Evolutionary conservation across 805 yeast species (phyloP).

Genomic region (Candida nitratophila): DNA sequence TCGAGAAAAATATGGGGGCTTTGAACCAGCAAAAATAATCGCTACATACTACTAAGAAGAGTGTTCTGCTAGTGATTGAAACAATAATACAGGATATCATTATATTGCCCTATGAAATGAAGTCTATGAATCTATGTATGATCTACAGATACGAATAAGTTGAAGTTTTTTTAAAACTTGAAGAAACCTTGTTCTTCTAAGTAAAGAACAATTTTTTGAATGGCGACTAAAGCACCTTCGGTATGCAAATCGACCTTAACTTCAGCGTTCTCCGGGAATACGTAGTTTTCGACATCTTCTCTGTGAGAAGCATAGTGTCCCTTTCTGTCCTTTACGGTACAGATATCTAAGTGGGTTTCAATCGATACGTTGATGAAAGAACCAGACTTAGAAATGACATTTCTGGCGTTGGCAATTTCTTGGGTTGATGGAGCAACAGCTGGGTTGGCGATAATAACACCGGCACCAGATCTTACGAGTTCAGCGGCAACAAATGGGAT

Average conservation of each 20-base stretch:
- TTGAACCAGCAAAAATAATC: too few species aligned
- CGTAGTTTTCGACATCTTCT: constrained; percentile 42
- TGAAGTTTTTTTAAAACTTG: constrained; percentile 27
- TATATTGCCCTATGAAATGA: not conserved
- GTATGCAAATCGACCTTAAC: constrained; percentile 48
- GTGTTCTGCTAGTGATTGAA: too few species aligned
- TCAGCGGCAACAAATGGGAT: constrained; percentile 65
- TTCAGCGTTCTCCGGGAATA: constrained; percentile 46
- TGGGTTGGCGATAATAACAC: constrained; percentile 64
- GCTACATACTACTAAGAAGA: too few species aligned
- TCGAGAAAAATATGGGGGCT: too few species aligned
- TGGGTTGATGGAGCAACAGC: constrained; percentile 35
- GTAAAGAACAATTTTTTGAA: constrained; percentile 63
- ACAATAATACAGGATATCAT: too few species aligned
- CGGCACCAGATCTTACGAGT: constrained; percentile 84
- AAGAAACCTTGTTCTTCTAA: constrained; percentile 83
- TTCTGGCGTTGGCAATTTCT: constrained; percentile 35
- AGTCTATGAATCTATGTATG: not conserved
- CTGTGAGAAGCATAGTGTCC: constrained; percentile 40
- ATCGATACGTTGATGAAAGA: constrained; percentile 46
- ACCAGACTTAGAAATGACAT: constrained; percentile 40
- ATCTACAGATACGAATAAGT: too few species aligned
- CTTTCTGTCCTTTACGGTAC: constrained; percentile 40
- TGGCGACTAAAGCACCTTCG: constrained; percentile 58
- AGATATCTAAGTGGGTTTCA: constrained; percentile 39